These are phyloP conservation scores for Xylaria bambusicola DNA, from an alignment of 495 filamentous ascomycete species.

Conservation along the genomic window DNA sequence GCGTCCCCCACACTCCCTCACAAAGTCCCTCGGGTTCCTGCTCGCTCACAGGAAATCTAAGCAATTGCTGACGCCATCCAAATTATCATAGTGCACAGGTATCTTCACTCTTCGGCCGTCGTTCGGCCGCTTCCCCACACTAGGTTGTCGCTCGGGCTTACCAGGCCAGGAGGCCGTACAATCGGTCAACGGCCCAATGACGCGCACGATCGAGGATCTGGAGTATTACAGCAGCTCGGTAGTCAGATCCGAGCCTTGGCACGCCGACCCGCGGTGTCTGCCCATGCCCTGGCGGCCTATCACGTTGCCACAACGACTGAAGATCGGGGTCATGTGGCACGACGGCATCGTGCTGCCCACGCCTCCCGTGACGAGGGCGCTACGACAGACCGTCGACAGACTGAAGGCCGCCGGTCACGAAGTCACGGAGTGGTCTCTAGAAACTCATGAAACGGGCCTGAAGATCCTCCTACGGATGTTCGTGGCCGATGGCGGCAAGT, in stretches of 20 bases:
- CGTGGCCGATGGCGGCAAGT: conserved; percentile 75
- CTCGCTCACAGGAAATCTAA: no score
- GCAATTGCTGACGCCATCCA: no score
- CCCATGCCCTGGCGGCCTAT: conserved; percentile 73
- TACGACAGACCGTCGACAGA: conserved; percentile 62
- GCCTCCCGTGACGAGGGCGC: conserved; percentile 75
- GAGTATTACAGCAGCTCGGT: conserved; percentile 71
- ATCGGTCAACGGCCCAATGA: conserved; percentile 83
- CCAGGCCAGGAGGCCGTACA: conserved; percentile 83
- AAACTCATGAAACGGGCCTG: conserved; percentile 64
- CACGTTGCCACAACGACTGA: conserved; percentile 55
- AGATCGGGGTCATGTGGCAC: conserved; percentile 69
- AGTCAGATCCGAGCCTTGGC: conserved; percentile 79
- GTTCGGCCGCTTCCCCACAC: conserved; percentile 80
- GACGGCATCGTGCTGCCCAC: conserved; percentile 79
- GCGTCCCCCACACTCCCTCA: no score
- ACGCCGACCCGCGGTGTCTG: conserved; percentile 74
- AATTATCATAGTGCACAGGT: no score
- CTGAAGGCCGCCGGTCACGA: conserved; percentile 72
- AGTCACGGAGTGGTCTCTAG: conserved; percentile 63
- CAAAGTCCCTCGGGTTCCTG: no score
- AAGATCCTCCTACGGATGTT: conserved; percentile 72
- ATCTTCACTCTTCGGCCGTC: conserved; percentile 83
- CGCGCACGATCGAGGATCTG: conserved; percentile 75
- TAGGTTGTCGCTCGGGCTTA: conserved; percentile 77